phyloP scores from a whole-genome alignment of 2,329 filamentous ascomycete genomes.

The Dactylellina haptotyla region DNA sequence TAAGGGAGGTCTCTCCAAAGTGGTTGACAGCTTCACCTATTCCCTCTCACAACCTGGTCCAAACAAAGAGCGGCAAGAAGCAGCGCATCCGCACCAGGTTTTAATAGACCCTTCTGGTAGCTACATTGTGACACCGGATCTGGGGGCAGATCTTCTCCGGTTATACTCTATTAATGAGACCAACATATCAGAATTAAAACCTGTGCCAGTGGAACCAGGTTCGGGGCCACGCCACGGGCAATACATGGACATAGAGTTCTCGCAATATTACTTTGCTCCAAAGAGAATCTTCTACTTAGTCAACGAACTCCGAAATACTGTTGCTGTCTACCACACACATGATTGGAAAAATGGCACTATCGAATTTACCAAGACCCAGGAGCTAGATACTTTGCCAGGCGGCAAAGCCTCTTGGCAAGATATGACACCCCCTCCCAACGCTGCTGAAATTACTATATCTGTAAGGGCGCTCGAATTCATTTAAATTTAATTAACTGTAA shows the following conservation, averaged over 20 bases:
- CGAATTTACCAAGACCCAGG: slow-evolving; percentile 62
- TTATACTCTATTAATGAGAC: slow-evolving; percentile 65
- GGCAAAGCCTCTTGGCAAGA: slow-evolving; percentile 12
- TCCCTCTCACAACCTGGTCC: slow-evolving; percentile 45
- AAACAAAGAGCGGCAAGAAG: slow-evolving; percentile 65
- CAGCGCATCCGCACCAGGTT: slow-evolving; percentile 72
- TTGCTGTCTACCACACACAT: slow-evolving; percentile 68
- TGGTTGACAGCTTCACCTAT: slow-evolving; percentile 52
- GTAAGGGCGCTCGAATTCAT: slow-evolving; percentile 62
- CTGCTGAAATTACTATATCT: slow-evolving; percentile 70
- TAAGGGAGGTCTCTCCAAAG: slow-evolving; percentile 21
- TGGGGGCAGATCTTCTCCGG: slow-evolving; percentile 72
- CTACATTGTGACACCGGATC: slow-evolving; percentile 73
- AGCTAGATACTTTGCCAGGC: slow-evolving; percentile 64
- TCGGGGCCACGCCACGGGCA: slow-evolving; percentile 73
- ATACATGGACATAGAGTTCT: slow-evolving; percentile 63
- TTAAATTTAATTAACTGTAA: background rate
- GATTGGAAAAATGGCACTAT: slow-evolving; percentile 63
- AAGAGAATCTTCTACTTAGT: slow-evolving; percentile 70
- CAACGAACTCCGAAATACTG: slow-evolving; percentile 70
- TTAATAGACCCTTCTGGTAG: slow-evolving; percentile 72
- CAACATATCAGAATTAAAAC: slow-evolving; percentile 60
- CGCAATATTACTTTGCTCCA: slow-evolving; percentile 50
- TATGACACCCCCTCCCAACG: slow-evolving; percentile 59
- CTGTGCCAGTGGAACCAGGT: slow-evolving; percentile 65